A percentile compares a stretch with the other conserved stretches of the same genome.
Conservation (phyloP, 2,329 filamentous ascomycete species). For the Ophiostoma montium region DNA sequence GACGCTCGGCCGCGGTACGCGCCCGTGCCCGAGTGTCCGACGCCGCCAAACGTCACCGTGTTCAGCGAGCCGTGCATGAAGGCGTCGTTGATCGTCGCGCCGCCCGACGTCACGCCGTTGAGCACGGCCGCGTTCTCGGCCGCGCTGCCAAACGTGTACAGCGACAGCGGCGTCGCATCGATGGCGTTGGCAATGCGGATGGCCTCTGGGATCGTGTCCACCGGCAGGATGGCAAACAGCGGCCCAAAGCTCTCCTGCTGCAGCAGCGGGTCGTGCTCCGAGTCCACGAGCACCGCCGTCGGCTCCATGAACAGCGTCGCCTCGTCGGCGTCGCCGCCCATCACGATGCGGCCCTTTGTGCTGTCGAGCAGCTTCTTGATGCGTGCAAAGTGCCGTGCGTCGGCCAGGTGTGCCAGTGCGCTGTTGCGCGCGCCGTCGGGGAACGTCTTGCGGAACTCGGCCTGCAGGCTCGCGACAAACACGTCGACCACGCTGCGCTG, state of each 20-base stretch:
- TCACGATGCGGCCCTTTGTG: slow-evolving; percentile 67
- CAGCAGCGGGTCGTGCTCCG: slow-evolving; percentile 62
- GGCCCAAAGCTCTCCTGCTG: slow-evolving; percentile 83
- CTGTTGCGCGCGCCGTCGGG: slow-evolving; percentile 69
- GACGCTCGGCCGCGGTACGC: slow-evolving; percentile 64
- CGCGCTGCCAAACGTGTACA: slow-evolving; percentile 77
- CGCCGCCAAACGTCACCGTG: slow-evolving; percentile 67
- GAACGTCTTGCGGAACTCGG: slow-evolving; percentile 62
- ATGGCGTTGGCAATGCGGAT: slow-evolving; percentile 69
- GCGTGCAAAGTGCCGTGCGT: slow-evolving; percentile 62
- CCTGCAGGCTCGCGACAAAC: slow-evolving; percentile 63
- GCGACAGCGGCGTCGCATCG: slow-evolving; percentile 66
- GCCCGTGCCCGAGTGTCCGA: slow-evolving; percentile 65
- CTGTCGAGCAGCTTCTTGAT: slow-evolving; percentile 86
- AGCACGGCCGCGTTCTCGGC: slow-evolving; percentile 62
- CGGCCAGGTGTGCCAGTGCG: slow-evolving; percentile 72
- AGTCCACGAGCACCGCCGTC: slow-evolving; percentile 76
- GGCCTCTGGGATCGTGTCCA: slow-evolving; percentile 70
- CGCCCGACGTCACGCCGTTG: slow-evolving; percentile 49
- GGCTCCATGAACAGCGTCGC: slow-evolving; percentile 74
- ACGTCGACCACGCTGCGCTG: slow-evolving; percentile 57
- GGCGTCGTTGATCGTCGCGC: slow-evolving; percentile 47
- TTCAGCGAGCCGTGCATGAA: slow-evolving; percentile 41
- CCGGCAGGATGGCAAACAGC: slow-evolving; percentile 70
- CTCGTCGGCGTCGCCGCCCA: slow-evolving; percentile 76